These are phyloP conservation scores for Nematocida sp. DNA, from an alignment of 371 early-diverging fungal genomes.

Conservation along the genomic window DNA sequence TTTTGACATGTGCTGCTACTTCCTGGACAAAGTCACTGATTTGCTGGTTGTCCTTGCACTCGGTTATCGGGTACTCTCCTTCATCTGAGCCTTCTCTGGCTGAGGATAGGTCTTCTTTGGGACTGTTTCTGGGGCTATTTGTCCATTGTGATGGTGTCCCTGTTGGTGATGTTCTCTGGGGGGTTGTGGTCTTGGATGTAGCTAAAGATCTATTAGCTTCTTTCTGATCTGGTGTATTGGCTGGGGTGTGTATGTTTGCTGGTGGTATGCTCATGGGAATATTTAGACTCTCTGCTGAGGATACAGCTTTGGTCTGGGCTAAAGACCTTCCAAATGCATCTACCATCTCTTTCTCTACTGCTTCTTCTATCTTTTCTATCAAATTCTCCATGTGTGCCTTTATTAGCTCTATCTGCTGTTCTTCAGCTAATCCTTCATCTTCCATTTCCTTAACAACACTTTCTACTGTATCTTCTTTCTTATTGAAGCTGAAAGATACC, in stretches of 20 bases:
- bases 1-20: slow-evolving; percentile 50
- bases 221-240: not conserved
- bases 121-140: too few species aligned
- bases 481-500: slow-evolving; percentile 72
- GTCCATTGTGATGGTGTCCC: too few species aligned
- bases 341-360: not conserved
- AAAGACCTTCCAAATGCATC: too few species aligned
- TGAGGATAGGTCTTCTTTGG: too few species aligned
- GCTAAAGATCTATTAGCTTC: too few species aligned
- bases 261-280: not conserved
- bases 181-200: too few species aligned
- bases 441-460: slow-evolving; percentile 78
- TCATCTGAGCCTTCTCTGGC: slow-evolving; percentile 19
- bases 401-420: slow-evolving; percentile 46
- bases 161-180: too few species aligned
- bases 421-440: slow-evolving; percentile 58
- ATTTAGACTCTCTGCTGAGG: not conserved
- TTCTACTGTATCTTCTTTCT: slow-evolving; percentile 76
- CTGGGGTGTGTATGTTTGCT: not conserved
- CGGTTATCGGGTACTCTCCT: slow-evolving; percentile 30
- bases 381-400: slow-evolving; percentile 50
- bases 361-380: slow-evolving; percentile 36
- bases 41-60: slow-evolving; percentile 50
- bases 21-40: slow-evolving; percentile 63
- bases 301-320: not conserved